Evolutionary conservation across 371 early-diverging fungal species (phyloP).

Genomic region (Funneliformis caledonium): DNA sequence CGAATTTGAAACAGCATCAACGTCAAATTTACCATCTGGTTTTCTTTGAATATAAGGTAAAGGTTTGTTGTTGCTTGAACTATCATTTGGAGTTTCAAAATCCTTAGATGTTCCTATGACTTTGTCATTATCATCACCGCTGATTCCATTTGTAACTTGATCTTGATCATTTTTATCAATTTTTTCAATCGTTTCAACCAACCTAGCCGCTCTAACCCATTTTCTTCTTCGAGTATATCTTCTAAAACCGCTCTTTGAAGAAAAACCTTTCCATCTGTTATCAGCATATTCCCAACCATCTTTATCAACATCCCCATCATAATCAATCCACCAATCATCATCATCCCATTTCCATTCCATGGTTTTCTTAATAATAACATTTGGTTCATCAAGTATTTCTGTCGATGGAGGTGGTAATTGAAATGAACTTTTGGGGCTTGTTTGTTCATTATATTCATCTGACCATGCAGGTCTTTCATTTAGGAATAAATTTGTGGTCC

Average conservation of each 20-base stretch:
- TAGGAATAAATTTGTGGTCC: conserved; percentile 54
- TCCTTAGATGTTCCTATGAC: neutral
- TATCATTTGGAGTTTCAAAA: neutral
- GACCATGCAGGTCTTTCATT: conserved; percentile 54
- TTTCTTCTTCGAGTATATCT: conserved; percentile 50
- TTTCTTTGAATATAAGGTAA: conserved; percentile 12
- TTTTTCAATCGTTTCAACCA: conserved; percentile 47
- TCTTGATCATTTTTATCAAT: neutral
- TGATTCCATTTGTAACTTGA: neutral
- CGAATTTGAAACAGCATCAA: neutral
- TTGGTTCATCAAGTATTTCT: conserved; percentile 45
- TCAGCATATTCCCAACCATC: conserved; percentile 54
- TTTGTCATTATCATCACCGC: neutral
- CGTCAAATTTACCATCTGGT: conserved; percentile 23
- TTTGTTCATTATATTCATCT: conserved; percentile 51
- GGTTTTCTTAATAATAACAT: conserved; percentile 47
- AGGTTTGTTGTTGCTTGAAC: neutral
- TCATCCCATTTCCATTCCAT: conserved; percentile 52
- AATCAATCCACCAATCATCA: conserved; percentile 48
- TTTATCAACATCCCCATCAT: conserved; percentile 42
- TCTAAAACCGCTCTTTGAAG: conserved; percentile 46
- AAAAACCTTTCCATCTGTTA: conserved; percentile 50
- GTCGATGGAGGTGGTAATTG: conserved; percentile 46
- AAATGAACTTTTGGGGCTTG: conserved; percentile 50
- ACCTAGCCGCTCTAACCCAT: conserved; percentile 49